Percentiles rank a stretch among this genome's conserved stretches.
Conservation (phyloP, 2,329 filamentous ascomycete species). For the Trichoderma koningii region DNA sequence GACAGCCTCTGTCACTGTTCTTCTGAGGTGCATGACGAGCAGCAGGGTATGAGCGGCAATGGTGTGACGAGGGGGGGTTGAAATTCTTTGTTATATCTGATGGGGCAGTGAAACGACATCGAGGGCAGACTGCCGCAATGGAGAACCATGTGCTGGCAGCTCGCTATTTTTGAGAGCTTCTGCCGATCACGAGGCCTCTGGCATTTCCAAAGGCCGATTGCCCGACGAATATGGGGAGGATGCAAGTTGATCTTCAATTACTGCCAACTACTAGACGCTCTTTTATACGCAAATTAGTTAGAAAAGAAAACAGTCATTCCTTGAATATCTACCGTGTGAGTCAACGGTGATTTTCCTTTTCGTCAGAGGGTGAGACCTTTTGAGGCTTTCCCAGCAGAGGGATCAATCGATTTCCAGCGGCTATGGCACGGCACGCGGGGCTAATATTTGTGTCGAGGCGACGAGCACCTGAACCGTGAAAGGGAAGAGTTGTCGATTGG, state of each 20-base stretch:
- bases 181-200: background rate
- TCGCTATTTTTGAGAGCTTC: background rate
- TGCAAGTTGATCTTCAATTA: conserved; percentile 27
- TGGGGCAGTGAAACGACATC: background rate
- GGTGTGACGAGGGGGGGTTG: background rate
- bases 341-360: background rate
- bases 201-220: background rate
- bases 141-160: background rate
- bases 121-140: background rate
- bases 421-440: background rate
- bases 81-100: conserved; percentile 4
- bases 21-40: background rate
- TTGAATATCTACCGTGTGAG: conserved; percentile 24
- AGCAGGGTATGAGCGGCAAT: background rate
- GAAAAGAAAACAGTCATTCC: conserved; percentile 34
- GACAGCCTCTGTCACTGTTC: background rate
- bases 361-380: background rate
- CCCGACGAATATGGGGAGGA: background rate
- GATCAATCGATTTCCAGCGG: background rate
- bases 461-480: background rate
- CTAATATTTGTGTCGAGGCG: no score
- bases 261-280: conserved; percentile 35
- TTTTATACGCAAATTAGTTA: conserved; percentile 28
- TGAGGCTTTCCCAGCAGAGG: no score
- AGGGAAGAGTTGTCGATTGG: background rate